Evolutionary conservation across 2,329 filamentous ascomycete genomes (phyloP).

Genomic region (Xylaria sp.): DNA sequence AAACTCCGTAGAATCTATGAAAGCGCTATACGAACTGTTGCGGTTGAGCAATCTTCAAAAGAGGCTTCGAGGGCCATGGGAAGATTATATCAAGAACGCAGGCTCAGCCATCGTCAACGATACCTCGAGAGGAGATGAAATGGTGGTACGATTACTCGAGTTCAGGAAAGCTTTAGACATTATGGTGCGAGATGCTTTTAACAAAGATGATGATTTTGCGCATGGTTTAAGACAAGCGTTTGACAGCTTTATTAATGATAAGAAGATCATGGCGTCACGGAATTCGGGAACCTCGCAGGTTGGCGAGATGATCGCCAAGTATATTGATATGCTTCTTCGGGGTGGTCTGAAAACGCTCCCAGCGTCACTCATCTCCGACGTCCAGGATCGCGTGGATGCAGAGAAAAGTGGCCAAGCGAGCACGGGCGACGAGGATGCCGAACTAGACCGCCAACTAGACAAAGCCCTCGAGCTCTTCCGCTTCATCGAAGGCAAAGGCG

Average conservation of each 20-base stretch:
- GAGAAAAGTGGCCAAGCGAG: constrained; percentile 72
- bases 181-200: constrained; percentile 80
- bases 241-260: constrained; percentile 91
- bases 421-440: constrained; percentile 87
- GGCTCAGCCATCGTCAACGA: constrained; percentile 84
- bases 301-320: constrained; percentile 98
- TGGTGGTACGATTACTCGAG: constrained; percentile 84
- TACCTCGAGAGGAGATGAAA: constrained; percentile 79
- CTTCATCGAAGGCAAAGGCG: constrained; percentile 96
- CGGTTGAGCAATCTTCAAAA: constrained; percentile 75
- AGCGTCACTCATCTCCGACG: constrained; percentile 71
- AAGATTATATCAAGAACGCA: constrained; percentile 78
- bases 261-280: constrained; percentile 76
- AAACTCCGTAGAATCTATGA: constrained; percentile 75
- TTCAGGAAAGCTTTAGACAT: constrained; percentile 83
- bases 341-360: constrained; percentile 88
- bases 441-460: constrained; percentile 91
- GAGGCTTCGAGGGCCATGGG: constrained; percentile 77
- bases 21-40: constrained; percentile 81
- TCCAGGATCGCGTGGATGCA: constrained; percentile 65
- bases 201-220: constrained; percentile 77
- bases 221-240: constrained; percentile 87
- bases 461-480: constrained; percentile 94
- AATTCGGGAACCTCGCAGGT: constrained; percentile 90
- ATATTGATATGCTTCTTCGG: constrained; percentile 88